Evolutionary conservation across 2,329 filamentous ascomycete genomes (phyloP), one percentile per base, ranked within the genome.

Genomic region (Colletotrichum caudatum): DNA sequence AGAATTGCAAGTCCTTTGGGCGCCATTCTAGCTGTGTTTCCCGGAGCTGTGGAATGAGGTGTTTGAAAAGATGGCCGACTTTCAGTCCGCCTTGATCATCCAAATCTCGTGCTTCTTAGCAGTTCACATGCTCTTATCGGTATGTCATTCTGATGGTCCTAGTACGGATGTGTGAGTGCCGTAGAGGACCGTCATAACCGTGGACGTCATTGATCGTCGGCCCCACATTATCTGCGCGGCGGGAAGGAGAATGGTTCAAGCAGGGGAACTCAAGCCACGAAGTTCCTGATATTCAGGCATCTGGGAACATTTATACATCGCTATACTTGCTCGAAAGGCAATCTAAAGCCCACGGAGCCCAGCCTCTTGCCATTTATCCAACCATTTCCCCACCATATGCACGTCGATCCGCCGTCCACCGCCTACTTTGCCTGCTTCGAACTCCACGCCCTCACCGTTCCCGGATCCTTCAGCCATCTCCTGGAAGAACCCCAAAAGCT

Each of bases 1-100:
- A 87, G 78, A 64, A 88, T 86, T 58, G 85, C 85, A 23, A 87
- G 80, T 66, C 85, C 85, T 68, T 76, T 79, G 8, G 85, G 84
- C 58, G 85, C 75, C 84, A 87, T 86, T 11, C 35, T 56, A 20
- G 29, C 9, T 1, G n/a, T 41, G 2, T 37, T 7, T 18, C 9
- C 3, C 6, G 9, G 16, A 7, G 6, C 9, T 39, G 26, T 39
- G n/a, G 5, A n/a, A n/a, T 26, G 3, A 26, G 3, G 5, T n/a
- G 12, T 33, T 23, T 1, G 23, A 7, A 26, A 51, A 5, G 12
- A 51, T 51, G 4, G 48, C 16, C 14, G 7, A 16, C 11, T 14
- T 26, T 7, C 12, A 51, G 48, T 5, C 23, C 7, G 23, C 12
- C 12, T 12, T 16, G 14, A 26, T 7, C 1, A 26, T 8, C 9